These are phyloP conservation scores for Scheffersomyces titani DNA, from an alignment of 1,139 yeast genomes.

Conservation along the genomic window DNA sequence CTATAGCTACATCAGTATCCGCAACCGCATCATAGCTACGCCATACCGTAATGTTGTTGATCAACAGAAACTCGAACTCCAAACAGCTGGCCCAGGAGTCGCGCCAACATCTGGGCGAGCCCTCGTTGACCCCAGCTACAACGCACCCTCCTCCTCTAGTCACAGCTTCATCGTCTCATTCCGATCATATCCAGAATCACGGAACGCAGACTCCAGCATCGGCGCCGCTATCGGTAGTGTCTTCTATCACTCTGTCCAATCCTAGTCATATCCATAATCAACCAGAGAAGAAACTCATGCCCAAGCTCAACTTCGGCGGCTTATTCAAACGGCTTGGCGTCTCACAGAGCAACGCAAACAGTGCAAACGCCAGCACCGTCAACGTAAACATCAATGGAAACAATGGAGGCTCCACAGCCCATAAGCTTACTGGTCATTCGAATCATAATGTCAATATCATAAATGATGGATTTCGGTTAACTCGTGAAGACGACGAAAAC, in stretches of 20 bases:
- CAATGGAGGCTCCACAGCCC: not conserved
- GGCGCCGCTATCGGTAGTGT: not conserved
- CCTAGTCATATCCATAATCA: not conserved
- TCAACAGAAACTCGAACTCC: slow-evolving; percentile 7
- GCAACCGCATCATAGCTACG: not conserved
- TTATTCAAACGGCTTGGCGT: slow-evolving; percentile 7
- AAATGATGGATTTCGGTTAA: not conserved
- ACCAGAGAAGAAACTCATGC: slow-evolving; percentile 2
- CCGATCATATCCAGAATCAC: not conserved
- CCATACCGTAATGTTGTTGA: slow-evolving; percentile 6
- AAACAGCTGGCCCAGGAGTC: not conserved
- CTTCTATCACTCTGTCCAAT: not conserved
- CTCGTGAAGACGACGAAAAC: not conserved
- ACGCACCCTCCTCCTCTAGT: not conserved
- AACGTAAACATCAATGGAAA: not conserved
- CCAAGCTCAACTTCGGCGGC: slow-evolving; percentile 12
- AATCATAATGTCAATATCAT: not conserved
- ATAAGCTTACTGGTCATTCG: not conserved
- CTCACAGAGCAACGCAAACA: not conserved
- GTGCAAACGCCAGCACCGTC: not conserved
- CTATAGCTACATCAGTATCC: not conserved
- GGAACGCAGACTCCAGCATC: not conserved
- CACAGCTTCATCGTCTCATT: not conserved
- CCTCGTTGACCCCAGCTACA: not conserved
- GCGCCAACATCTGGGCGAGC: not conserved